phyloP scores from a whole-genome alignment of 139 green algal species.

The Micromonas pusilla region DNA sequence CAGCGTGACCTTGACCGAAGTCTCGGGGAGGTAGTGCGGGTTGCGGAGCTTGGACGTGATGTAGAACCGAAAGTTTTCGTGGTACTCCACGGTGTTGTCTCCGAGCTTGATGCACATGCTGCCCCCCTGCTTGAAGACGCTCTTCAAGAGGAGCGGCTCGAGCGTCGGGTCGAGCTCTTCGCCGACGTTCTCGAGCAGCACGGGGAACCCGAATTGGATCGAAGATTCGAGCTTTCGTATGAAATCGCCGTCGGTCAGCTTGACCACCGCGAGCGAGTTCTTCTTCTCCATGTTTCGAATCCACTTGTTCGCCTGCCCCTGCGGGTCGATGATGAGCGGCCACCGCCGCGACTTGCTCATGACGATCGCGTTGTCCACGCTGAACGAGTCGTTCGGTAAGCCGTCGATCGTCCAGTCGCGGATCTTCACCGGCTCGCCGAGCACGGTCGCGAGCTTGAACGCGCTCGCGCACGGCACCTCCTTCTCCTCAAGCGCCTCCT shows the following conservation, averaged over 20 bases:
- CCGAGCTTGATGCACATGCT: constrained; percentile 57
- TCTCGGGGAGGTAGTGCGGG: constrained; percentile 73
- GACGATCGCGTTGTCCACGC: constrained; percentile 73
- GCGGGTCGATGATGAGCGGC: constrained; percentile 78
- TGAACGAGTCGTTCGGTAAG: constrained; percentile 73
- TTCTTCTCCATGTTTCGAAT: constrained; percentile 70
- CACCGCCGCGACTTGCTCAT: constrained; percentile 62
- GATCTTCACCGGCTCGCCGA: constrained; percentile 68
- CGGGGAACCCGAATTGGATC: constrained; percentile 70
- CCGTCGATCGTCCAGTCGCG: constrained; percentile 73
- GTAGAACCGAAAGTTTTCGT: constrained; percentile 71
- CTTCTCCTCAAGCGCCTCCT: constrained; percentile 39
- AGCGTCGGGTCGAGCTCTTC: constrained; percentile 68
- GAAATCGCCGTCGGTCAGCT: constrained; percentile 67
- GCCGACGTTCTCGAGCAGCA: constrained; percentile 75
- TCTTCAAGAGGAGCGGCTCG: constrained; percentile 68
- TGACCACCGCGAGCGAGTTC: constrained; percentile 58
- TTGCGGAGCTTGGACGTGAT: constrained; percentile 83
- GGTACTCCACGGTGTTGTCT: constrained; percentile 68
- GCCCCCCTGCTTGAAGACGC: constrained; percentile 65
- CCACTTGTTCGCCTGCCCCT: constrained; percentile 80
- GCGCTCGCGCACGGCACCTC: constrained; percentile 26
- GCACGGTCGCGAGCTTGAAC: constrained; percentile 49
- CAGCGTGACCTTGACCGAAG: constrained; percentile 73
- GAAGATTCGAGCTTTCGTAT: constrained; percentile 71